Percentiles rank a stretch among this genome's conserved stretches.
Conservation (phyloP, 176 grass and related monocot genomes). For the Bothriochloa decipiens region DNA sequence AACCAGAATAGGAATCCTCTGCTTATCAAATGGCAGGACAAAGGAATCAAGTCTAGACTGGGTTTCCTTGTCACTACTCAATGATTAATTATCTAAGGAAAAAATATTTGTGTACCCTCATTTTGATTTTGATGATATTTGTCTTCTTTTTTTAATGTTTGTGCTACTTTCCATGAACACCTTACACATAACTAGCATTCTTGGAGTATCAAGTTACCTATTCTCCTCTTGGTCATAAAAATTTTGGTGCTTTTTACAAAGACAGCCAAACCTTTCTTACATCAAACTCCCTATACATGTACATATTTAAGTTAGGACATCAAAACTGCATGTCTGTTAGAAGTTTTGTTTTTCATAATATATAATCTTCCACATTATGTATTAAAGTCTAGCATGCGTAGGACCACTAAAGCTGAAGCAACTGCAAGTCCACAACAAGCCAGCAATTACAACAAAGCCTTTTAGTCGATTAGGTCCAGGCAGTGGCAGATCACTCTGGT, state of each 20-base stretch:
- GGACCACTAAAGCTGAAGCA: background rate
- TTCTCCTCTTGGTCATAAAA: background rate
- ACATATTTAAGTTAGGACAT: constrained; percentile 6
- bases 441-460: background rate
- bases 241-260: background rate
- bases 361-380: background rate
- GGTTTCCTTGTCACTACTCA: background rate
- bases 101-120: background rate
- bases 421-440: background rate
- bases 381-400: background rate
- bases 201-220: background rate
- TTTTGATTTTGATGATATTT: background rate
- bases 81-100: constrained; percentile 4
- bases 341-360: background rate
- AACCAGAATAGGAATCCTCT: constrained; percentile 2
- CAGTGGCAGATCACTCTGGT: background rate
- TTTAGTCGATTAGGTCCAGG: background rate
- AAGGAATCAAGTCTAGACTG: background rate
- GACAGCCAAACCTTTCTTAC: constrained; percentile 2
- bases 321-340: background rate
- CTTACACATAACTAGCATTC: background rate
- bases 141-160: background rate
- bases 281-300: background rate
- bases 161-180: background rate
- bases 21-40: background rate